These are phyloP conservation scores for Salix exigua DNA, from an alignment of 345 rosid species.

Conservation along the genomic window DNA sequence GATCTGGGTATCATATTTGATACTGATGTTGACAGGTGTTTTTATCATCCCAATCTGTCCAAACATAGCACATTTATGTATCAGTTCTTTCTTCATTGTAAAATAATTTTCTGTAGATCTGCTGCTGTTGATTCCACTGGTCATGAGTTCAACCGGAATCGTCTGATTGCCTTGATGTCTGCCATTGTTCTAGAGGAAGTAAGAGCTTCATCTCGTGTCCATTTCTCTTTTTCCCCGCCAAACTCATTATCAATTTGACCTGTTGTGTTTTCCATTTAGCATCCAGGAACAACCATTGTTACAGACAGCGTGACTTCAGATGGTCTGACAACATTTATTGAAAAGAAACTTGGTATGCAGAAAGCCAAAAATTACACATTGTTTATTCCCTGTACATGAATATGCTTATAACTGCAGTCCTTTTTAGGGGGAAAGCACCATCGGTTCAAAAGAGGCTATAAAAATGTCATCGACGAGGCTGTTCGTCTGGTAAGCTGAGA, in stretches of 20 bases:
- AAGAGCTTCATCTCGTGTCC: conserved; percentile 24
- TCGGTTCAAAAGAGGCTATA: conserved; percentile 94
- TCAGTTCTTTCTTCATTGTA: background rate
- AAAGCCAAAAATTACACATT: conserved; percentile 6
- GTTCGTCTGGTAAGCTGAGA: conserved; percentile 69
- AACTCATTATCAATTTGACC: background rate
- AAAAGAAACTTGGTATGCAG: conserved; percentile 76
- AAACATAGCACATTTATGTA: background rate
- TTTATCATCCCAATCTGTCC: background rate
- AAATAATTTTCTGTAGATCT: conserved; percentile 47
- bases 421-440: conserved; percentile 84
- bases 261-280: conserved; percentile 37
- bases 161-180: conserved; percentile 81
- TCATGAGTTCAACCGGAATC: conserved; percentile 84
- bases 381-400: background rate
- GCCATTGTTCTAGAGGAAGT: conserved; percentile 97
- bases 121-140: conserved; percentile 98
- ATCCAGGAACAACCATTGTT: conserved; percentile 92
- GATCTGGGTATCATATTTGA: conserved; percentile 97
- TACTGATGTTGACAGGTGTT: conserved; percentile 94
- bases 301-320: conserved; percentile 99
- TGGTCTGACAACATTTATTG: conserved; percentile 78
- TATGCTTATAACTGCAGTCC: conserved; percentile 11
- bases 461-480: conserved; percentile 96
- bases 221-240: background rate